Conservation (phyloP, 192 early-diverging fungal genomes). For the Spizellomyces punctatus region DNA sequence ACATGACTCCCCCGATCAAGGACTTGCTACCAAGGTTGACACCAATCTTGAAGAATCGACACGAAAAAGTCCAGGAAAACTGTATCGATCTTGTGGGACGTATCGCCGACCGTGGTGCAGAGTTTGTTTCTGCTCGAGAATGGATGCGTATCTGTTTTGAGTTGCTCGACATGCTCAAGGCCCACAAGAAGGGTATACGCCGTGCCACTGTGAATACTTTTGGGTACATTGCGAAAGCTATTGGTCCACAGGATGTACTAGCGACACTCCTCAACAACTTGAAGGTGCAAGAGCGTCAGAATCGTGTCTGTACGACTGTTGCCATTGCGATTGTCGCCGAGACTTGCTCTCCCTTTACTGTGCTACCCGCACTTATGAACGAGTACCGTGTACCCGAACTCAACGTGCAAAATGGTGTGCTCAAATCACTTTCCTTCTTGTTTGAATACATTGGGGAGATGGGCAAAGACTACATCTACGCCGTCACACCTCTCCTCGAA, state of each 20-base stretch:
- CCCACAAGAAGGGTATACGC: constrained; percentile 93
- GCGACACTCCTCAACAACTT: constrained; percentile 98
- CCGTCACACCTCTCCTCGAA: constrained; percentile 91
- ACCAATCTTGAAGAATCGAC: constrained; percentile 97
- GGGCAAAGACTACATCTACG: constrained; percentile 98
- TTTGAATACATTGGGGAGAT: constrained; percentile 99
- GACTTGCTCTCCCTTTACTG: constrained; percentile 96
- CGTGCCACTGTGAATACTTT: constrained; percentile 98
- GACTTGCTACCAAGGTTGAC: constrained; percentile 94
- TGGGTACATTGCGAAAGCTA: constrained; percentile 98
- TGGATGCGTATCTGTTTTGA: constrained; percentile 99
- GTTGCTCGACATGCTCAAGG: constrained; percentile 94
- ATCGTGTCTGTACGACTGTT: constrained; percentile 98
- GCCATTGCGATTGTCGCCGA: constrained; percentile 98
- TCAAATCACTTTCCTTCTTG: constrained; percentile 93
- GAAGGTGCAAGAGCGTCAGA: constrained; percentile 99
- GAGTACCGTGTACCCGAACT: constrained; percentile 99
- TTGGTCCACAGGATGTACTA: constrained; percentile 98
- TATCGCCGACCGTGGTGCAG: constrained; percentile 97
- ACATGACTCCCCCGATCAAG: constrained; percentile 98
- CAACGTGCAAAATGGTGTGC: constrained; percentile 99
- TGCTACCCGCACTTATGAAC: constrained; percentile 97
- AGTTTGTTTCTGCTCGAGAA: constrained; percentile 93
- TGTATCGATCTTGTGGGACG: constrained; percentile 95
- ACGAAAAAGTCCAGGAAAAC: constrained; percentile 94